Evolutionary conservation across 1,139 yeast genomes (phyloP), one percentile per base, ranked within the genome.

Genomic region (Zygoascus meyerae): DNA sequence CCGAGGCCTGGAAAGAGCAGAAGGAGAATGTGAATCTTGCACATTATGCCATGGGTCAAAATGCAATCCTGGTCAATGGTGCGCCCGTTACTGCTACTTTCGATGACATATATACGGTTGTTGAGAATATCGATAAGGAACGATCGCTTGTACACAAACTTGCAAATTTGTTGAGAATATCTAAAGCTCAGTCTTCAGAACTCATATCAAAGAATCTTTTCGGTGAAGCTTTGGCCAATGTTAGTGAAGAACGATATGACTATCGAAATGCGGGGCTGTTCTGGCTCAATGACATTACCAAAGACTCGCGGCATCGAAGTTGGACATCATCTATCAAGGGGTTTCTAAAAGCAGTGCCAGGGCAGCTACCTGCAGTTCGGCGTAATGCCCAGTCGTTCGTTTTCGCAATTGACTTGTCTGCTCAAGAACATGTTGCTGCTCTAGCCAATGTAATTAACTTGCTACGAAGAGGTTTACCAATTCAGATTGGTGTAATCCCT

Each of bases 401-500:
- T 0, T 80, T 89, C 59, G 86, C 78, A 0, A 60, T 89, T n/a
- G 81, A 84, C 54, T 67, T 87, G 34, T 69, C 81, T 0, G 71
- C 78, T 50, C 67, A 72, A 16, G 65, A 69, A 1, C 80, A 61
- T 57, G 74, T 50, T 63, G 72, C 79, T 3, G 62, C 79, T 36
- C 60, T 81, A 0, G 72, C 76, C 33, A 59, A 54, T 33, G 67
- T 78, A 1, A 72, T 85, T 15, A 62, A 79, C 26, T 46, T 69
- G 29, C 50, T 65, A 2, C 55, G 75, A 28, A 73, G 77, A 36
- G 79, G 80, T 0, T 71, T 85, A 14, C 89, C 96, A 0, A 83
- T 89, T 55, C 86, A 90, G 61, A 61, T 92, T 48, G 98, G 97
- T 2, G 53, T 92, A 1, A 67, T 92, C 21, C 95, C 97, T 0